Conservation (phyloP, 2,329 filamentous ascomycete species). For the Colletotrichum lindemuthianum region DNA sequence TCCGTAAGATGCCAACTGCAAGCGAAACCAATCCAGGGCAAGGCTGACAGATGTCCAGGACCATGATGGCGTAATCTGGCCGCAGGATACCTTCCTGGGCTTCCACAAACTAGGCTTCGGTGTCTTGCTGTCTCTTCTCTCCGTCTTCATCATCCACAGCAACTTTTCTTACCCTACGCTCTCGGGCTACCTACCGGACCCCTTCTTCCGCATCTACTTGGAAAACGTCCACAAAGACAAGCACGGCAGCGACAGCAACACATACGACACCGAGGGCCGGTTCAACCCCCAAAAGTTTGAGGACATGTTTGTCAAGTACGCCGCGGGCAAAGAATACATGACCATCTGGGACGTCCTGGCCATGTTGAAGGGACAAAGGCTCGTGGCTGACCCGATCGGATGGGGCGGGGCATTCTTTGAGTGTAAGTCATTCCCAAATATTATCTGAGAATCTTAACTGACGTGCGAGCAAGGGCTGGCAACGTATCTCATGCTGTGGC, state of each 20-base stretch:
- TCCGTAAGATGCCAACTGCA: slow-evolving; percentile 20
- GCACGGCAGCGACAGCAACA: slow-evolving; percentile 57
- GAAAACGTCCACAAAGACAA: slow-evolving; percentile 53
- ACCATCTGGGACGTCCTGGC: slow-evolving; percentile 47
- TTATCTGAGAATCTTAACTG: not conserved
- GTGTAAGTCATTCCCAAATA: slow-evolving; percentile 34
- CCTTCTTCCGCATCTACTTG: slow-evolving; percentile 50
- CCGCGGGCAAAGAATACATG: slow-evolving; percentile 49
- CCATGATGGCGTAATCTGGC: slow-evolving; percentile 51
- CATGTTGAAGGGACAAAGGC: slow-evolving; percentile 52
- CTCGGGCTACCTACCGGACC: slow-evolving; percentile 49
- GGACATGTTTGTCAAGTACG: slow-evolving; percentile 61
- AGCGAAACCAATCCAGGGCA: accelerated
- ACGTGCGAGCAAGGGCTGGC: slow-evolving; percentile 34
- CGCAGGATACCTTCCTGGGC: slow-evolving; percentile 50
- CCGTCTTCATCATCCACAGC: slow-evolving; percentile 51
- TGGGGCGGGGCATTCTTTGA: slow-evolving; percentile 38
- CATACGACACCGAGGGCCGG: slow-evolving; percentile 59
- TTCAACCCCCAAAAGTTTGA: slow-evolving; percentile 61
- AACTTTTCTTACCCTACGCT: slow-evolving; percentile 58
- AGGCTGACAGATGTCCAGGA: slow-evolving; percentile 38
- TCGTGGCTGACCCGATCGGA: slow-evolving; percentile 55
- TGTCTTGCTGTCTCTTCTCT: slow-evolving; percentile 49
- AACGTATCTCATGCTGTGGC: slow-evolving; percentile 61
- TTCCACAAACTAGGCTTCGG: slow-evolving; percentile 53